Percentiles rank a stretch among this genome's conserved stretches.
Evolutionary conservation across 805 yeast species (phyloP).

Genomic region (Cyberlindnera veronae): DNA sequence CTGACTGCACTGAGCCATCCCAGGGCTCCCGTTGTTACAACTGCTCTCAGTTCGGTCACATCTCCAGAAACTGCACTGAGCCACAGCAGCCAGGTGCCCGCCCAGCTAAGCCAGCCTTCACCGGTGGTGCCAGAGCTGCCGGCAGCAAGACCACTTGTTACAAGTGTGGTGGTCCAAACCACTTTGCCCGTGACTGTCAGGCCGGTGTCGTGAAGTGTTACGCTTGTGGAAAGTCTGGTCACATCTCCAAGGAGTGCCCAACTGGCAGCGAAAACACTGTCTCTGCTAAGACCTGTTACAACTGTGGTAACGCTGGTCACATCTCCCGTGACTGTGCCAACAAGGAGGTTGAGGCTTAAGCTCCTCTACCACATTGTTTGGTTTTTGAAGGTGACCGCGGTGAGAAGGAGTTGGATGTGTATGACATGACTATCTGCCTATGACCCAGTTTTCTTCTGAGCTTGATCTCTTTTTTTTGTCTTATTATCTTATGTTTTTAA

Average conservation of each 20-base stretch:
- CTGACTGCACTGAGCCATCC: conserved; percentile 65
- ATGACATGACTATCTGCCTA: conserved; percentile 6
- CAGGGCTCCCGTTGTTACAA: conserved; percentile 72
- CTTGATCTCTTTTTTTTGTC: conserved; percentile 6
- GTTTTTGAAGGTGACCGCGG: background rate
- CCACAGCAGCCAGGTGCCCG: conserved; percentile 30
- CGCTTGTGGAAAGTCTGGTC: conserved; percentile 90
- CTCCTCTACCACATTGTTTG: too few relatives aligned
- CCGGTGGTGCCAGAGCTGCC: conserved; percentile 19
- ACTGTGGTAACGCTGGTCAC: conserved; percentile 66
- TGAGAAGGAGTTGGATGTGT: conserved; percentile 2
- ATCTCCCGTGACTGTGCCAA: conserved; percentile 70
- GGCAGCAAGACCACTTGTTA: conserved; percentile 54
- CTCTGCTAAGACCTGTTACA: conserved; percentile 37
- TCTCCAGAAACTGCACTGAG: conserved; percentile 71
- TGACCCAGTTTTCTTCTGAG: conserved; percentile 7
- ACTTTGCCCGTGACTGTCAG: conserved; percentile 87
- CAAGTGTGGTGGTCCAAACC: conserved; percentile 93
- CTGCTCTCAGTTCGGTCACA: conserved; percentile 77
- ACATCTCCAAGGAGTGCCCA: conserved; percentile 79
- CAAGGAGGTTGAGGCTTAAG: conserved; percentile 7
- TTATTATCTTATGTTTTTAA: background rate
- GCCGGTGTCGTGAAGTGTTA: conserved; percentile 73
- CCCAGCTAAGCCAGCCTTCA: conserved; percentile 17
- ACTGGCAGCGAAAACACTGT: conserved; percentile 42